Base-by-base conservation (phyloP, 2,329 filamentous ascomycete species). In the Cercospora nicotianae region DNA sequence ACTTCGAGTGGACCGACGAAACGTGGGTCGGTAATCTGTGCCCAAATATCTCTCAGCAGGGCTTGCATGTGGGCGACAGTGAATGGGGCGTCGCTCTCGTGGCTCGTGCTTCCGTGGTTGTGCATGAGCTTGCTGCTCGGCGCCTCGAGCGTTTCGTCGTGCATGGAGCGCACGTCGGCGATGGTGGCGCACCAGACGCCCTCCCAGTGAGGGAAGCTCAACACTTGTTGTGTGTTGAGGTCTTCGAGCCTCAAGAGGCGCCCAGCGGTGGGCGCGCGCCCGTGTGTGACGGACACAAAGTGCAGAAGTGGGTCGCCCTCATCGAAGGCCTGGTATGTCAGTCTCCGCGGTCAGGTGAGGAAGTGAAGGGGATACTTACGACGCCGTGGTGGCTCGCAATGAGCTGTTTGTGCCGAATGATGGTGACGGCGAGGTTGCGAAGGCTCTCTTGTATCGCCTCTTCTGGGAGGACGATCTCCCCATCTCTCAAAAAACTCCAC, bases 321-420 rank as follows among this genome's bases (percentile, higher is more conserved):
- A 28, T 26, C 59, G 12, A 61, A 45, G 33, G 36, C 33, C 59
- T 61, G 28, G 16, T 45, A 28, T 45, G 23, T 61, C 59, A 61
- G 59, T 48, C 12, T 26, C 20, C 28, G 36, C 59, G 2, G 20
- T 61, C 28, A 16, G 7, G 36, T 18, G 23, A 48, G 26, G 18
- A 10, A 18, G 7, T n/a, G 3, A 23, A 59, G 7, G 26, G 36
- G 9, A 26, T 18, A 61, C 59, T 61, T 61, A 61, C 59, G 36
- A 45, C 26, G 18, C 36, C 39, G n/a, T 30, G 59, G 33, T 61
- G 33, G 26, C 36, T 39, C 59, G 36, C 42, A 39, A 61, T 61
- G 59, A 61, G 31, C 59, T 61, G 59, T 18, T 61, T 45, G 59
- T 61, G 59, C 33, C 31, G 31, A 26, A 36, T n/a, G 36, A 61